These are phyloP conservation scores for Lophium mytilinum DNA, from an alignment of 495 filamentous ascomycete species.

Conservation along the genomic window DNA sequence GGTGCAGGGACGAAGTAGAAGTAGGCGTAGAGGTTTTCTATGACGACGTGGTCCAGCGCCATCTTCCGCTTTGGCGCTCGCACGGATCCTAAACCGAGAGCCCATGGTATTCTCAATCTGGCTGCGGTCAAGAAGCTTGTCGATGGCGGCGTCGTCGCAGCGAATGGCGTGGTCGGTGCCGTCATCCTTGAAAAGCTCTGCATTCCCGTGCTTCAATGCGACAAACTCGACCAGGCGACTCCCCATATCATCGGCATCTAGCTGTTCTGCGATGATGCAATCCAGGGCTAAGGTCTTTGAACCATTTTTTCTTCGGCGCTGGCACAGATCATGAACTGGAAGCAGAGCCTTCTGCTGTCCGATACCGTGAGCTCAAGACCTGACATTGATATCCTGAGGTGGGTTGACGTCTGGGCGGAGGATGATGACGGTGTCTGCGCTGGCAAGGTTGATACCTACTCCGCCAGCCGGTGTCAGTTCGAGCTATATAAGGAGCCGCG, in stretches of 20 bases:
- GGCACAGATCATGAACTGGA: conserved; percentile 82
- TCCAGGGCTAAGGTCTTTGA: conserved; percentile 92
- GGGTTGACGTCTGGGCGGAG: conserved; percentile 98
- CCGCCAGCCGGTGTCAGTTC: conserved; percentile 54
- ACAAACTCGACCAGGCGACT: conserved; percentile 77
- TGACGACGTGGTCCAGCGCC: too few species aligned
- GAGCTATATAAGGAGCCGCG: too few species aligned
- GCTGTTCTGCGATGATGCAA: conserved; percentile 83
- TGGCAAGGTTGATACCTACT: conserved; percentile 95
- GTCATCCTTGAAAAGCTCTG: conserved; percentile 74
- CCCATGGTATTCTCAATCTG: conserved; percentile 68
- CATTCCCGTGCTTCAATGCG: conserved; percentile 77
- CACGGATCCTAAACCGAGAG: too few species aligned
- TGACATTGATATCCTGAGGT: conserved; percentile 92
- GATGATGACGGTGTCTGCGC: conserved; percentile 96
- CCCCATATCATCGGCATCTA: conserved; percentile 69
- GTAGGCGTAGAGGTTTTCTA: neutral
- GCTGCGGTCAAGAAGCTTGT: conserved; percentile 83
- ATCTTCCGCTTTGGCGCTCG: too few species aligned
- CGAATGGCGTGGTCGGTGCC: conserved; percentile 54
- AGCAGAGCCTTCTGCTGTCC: conserved; percentile 92
- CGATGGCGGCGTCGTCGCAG: conserved; percentile 74
- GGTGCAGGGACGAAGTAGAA: conserved; percentile 7
- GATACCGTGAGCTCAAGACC: conserved; percentile 90
- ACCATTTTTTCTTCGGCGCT: conserved; percentile 88